Evolutionary conservation across 305 asterid genomes (phyloP).

Genomic region (Plantago coronopus): DNA sequence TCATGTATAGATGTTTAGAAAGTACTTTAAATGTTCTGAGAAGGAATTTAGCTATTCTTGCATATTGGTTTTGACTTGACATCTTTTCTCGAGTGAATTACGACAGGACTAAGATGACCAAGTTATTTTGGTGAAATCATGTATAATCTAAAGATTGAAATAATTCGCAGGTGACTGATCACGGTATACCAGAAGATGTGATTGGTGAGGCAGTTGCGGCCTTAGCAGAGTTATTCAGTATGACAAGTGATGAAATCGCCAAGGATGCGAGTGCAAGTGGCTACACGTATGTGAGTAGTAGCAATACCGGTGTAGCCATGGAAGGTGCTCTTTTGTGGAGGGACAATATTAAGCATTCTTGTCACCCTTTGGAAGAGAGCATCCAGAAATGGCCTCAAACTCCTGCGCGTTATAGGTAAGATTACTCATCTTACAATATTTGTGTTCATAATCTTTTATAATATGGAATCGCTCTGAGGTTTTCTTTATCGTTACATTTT

Average conservation of each 20-base stretch:
- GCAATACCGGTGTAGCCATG: conserved; percentile 11
- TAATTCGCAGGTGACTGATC: conserved; percentile 36
- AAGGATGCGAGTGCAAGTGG: conserved; percentile 31
- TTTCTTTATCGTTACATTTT: neutral
- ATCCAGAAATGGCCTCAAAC: conserved; percentile 48
- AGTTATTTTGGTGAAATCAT: too few relatives aligned
- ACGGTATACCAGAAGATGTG: conserved; percentile 39
- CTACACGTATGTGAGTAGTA: conserved; percentile 42
- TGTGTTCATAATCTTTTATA: too few relatives aligned
- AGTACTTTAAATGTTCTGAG: too few relatives aligned
- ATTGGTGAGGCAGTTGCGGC: conserved; percentile 24
- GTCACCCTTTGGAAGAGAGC: conserved; percentile 45
- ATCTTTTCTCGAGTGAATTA: too few relatives aligned
- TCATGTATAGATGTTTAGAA: too few relatives aligned
- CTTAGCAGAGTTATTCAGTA: conserved; percentile 31
- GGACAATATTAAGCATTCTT: conserved; percentile 46
- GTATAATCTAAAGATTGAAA: too few relatives aligned
- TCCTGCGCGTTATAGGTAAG: conserved; percentile 44
- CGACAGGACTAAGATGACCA: too few relatives aligned
- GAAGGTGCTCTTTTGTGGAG: conserved; percentile 62
- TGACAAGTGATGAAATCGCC: conserved; percentile 32
- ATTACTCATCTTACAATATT: neutral
- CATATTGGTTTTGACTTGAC: too few relatives aligned
- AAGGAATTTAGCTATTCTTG: too few relatives aligned
- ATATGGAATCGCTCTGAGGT: too few relatives aligned